phyloP scores from a whole-genome alignment of 2,329 filamentous ascomycete species.

The Venturia carpophila region DNA sequence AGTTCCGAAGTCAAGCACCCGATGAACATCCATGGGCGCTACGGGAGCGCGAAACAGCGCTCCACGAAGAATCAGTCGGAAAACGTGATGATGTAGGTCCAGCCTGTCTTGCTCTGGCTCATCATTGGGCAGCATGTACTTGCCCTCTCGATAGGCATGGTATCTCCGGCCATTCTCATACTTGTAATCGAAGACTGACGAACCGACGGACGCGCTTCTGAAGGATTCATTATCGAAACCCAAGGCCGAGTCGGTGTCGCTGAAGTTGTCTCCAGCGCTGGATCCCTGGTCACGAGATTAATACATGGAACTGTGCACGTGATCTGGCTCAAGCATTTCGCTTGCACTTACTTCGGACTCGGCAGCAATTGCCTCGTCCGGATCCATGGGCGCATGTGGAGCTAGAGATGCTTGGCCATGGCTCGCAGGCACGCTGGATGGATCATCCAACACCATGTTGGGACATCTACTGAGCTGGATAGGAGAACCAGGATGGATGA shows the following conservation, averaged over 20 bases:
- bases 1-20: conserved; percentile 27
- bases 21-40: conserved; percentile 25
- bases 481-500: neutral
- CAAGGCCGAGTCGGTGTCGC: conserved; percentile 8
- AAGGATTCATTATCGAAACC: neutral
- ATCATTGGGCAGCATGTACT: conserved; percentile 27
- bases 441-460: neutral
- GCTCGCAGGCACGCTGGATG: neutral
- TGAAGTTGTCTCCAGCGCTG: neutral
- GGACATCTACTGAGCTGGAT: neutral
- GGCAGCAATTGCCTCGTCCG: neutral
- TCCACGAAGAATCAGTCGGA: conserved; percentile 24
- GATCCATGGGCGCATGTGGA: neutral
- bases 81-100: conserved; percentile 16
- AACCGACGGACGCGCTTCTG: neutral
- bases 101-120: conserved; percentile 25
- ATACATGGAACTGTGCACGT: neutral
- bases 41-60: conserved; percentile 35
- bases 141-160: conserved; percentile 16
- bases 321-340: neutral
- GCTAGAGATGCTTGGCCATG: neutral
- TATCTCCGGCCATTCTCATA: conserved; percentile 16
- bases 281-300: conserved; percentile 1
- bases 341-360: neutral
- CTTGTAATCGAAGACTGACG: neutral